Conservation (phyloP, 805 yeast genomes). For the Metschnikowia lunata region DNA sequence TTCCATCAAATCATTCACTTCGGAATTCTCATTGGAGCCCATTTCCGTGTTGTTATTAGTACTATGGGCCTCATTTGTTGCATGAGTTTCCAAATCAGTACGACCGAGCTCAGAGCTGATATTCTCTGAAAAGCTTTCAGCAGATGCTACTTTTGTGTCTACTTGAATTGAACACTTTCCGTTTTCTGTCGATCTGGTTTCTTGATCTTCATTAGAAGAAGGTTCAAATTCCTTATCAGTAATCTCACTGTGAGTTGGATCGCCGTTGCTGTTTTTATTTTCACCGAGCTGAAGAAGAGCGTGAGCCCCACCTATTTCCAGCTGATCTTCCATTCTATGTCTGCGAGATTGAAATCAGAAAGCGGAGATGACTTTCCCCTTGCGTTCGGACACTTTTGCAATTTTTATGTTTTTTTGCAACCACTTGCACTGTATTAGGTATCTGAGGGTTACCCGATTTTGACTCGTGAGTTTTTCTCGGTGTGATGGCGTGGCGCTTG, state of each 20-base stretch:
- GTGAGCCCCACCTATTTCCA: constrained; percentile 44
- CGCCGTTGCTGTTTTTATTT: too few relatives aligned
- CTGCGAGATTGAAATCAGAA: not conserved
- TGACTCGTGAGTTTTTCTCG: constrained; percentile 1
- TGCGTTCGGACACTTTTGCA: not conserved
- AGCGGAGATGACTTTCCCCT: not conserved
- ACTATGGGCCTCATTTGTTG: not conserved
- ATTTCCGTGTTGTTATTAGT: not conserved
- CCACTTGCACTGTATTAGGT: constrained; percentile 9
- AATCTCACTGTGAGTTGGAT: too few relatives aligned
- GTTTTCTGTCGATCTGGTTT: too few relatives aligned
- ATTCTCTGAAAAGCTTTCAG: too few relatives aligned
- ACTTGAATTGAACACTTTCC: too few relatives aligned
- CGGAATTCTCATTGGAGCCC: not conserved
- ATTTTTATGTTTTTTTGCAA: constrained; percentile 12
- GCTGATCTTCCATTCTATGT: constrained; percentile 29
- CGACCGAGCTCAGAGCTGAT: too few relatives aligned
- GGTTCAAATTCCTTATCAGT: too few relatives aligned
- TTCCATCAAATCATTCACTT: constrained; percentile 14
- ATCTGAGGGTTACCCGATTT: constrained; percentile 20
- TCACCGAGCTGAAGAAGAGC: constrained; percentile 39
- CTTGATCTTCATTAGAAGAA: too few relatives aligned
- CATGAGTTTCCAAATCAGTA: too few relatives aligned
- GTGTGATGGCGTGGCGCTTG: constrained; percentile 2
- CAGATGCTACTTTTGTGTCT: too few relatives aligned